Evolutionary conservation across 2,329 filamentous ascomycete genomes (phyloP).

Genomic region (Colletotrichum liaoningense): DNA sequence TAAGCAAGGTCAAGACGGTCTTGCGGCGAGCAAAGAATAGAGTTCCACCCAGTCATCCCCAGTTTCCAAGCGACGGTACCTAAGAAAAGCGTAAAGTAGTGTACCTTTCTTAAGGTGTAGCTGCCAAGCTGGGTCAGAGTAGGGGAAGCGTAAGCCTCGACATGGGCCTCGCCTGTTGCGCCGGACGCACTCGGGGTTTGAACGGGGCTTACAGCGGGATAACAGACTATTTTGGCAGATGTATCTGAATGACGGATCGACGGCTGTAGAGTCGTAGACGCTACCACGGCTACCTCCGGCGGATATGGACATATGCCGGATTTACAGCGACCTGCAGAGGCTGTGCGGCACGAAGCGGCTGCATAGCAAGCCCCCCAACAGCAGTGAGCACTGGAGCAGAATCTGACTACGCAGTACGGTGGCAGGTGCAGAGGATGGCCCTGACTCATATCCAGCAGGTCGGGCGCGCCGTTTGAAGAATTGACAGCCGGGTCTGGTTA

Average conservation of each 20-base stretch:
- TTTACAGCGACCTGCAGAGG: not conserved
- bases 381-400: too few species aligned
- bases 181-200: not conserved
- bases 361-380: not conserved
- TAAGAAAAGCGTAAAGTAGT: not conserved
- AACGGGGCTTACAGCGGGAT: not conserved
- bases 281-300: slow-evolving; percentile 5
- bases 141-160: slow-evolving; percentile 2
- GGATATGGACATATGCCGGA: slow-evolving; percentile 3
- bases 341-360: not conserved
- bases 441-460: slow-evolving; percentile 22
- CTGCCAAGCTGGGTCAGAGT: too few species aligned
- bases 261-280: not conserved
- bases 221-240: not conserved
- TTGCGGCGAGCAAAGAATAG: not conserved
- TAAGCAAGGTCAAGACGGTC: slow-evolving; percentile 16
- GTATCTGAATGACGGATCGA: not conserved
- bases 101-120: not conserved
- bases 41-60: slow-evolving; percentile 16
- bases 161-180: slow-evolving; percentile 19
- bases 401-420: too few species aligned
- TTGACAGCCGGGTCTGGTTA: slow-evolving; percentile 15
- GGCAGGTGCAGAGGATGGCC: slow-evolving; percentile 5
- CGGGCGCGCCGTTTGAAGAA: slow-evolving; percentile 30
- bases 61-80: not conserved